Percentiles rank a stretch among this genome's conserved stretches.
Conservation (phyloP, 2,329 filamentous ascomycete genomes). For the Paracoccidioides lutzii region DNA sequence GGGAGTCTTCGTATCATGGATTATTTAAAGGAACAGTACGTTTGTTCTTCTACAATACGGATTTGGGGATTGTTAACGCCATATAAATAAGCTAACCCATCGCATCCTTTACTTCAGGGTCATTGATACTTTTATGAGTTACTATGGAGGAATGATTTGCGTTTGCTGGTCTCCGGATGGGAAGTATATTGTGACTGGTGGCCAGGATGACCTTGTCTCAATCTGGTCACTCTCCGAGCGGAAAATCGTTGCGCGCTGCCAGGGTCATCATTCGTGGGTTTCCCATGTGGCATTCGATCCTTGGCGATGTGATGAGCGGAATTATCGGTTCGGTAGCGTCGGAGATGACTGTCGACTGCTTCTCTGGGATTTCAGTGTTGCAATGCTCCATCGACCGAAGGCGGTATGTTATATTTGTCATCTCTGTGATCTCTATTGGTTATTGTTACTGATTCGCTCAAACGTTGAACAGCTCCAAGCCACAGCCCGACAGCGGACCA, state of each 20-base stretch:
- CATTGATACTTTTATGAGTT: constrained; percentile 75
- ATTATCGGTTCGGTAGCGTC: constrained; percentile 90
- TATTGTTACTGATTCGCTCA: neutral
- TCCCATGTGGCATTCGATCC: constrained; percentile 88
- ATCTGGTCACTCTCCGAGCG: constrained; percentile 87
- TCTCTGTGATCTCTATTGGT: neutral
- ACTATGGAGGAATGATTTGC: constrained; percentile 85
- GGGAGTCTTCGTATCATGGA: constrained; percentile 82
- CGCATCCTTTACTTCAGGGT: constrained; percentile 42
- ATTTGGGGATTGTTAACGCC: neutral
- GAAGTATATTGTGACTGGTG: constrained; percentile 87
- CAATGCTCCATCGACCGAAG: constrained; percentile 88
- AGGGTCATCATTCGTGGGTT: constrained; percentile 93
- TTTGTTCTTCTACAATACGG: constrained; percentile 4
- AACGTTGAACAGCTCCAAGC: constrained; percentile 20
- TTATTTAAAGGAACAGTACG: constrained; percentile 77
- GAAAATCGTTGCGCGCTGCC: constrained; percentile 76
- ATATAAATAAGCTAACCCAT: constrained; percentile 6
- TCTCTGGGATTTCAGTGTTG: constrained; percentile 94
- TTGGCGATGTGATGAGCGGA: constrained; percentile 91
- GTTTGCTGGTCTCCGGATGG: constrained; percentile 97
- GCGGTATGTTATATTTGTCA: constrained; percentile 44
- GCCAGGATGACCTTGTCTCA: constrained; percentile 88
- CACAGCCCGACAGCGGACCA: constrained; percentile 27
- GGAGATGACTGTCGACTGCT: constrained; percentile 85